A percentile compares a stretch with the other conserved stretches of the same genome.
phyloP scores from a whole-genome alignment of 176 grass and related monocot genomes.

The Tillandsia fasciculata region DNA sequence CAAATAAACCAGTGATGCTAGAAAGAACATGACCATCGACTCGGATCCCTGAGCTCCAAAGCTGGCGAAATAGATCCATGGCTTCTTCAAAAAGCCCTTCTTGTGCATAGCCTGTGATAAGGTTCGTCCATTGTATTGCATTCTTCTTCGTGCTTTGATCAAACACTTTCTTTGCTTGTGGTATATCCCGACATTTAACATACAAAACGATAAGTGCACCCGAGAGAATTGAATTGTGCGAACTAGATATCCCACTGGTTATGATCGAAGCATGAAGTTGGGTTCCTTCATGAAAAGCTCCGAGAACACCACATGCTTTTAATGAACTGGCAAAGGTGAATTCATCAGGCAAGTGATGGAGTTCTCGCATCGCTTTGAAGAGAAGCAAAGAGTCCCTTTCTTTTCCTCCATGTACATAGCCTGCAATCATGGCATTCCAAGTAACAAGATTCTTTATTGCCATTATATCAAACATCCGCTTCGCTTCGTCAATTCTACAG shows the following conservation, averaged over 20 bases:
- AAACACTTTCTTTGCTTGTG: slow-evolving; percentile 24
- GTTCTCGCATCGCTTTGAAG: slow-evolving; percentile 27
- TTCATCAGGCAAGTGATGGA: slow-evolving; percentile 14
- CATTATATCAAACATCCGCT: slow-evolving; percentile 20
- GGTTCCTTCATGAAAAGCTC: slow-evolving; percentile 9
- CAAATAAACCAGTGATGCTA: slow-evolving; percentile 17
- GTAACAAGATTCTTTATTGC: slow-evolving; percentile 14
- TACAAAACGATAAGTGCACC: slow-evolving; percentile 29
- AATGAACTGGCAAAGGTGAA: slow-evolving; percentile 48
- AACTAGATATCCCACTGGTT: background rate
- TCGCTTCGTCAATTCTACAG: slow-evolving; percentile 16
- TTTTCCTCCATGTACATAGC: slow-evolving; percentile 18
- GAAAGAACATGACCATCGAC: slow-evolving; percentile 27
- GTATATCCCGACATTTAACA: slow-evolving; percentile 24
- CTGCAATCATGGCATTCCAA: slow-evolving; percentile 18
- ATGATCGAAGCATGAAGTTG: slow-evolving; percentile 32
- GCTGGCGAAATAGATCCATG: slow-evolving; percentile 18
- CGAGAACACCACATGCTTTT: slow-evolving; percentile 30
- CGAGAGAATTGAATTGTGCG: slow-evolving; percentile 6
- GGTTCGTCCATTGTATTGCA: slow-evolving; percentile 29
- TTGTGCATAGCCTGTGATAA: slow-evolving; percentile 32
- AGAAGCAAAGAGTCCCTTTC: slow-evolving; percentile 18
- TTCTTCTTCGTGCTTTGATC: slow-evolving; percentile 32
- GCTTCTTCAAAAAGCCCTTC: slow-evolving; percentile 28
- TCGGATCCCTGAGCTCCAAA: slow-evolving; percentile 31